Percentiles rank a stretch among this genome's conserved stretches.
These are phyloP conservation scores for Hygrophoropsis aurantiaca DNA, from an alignment of 768 basidiomycete genomes.

Conservation along the genomic window DNA sequence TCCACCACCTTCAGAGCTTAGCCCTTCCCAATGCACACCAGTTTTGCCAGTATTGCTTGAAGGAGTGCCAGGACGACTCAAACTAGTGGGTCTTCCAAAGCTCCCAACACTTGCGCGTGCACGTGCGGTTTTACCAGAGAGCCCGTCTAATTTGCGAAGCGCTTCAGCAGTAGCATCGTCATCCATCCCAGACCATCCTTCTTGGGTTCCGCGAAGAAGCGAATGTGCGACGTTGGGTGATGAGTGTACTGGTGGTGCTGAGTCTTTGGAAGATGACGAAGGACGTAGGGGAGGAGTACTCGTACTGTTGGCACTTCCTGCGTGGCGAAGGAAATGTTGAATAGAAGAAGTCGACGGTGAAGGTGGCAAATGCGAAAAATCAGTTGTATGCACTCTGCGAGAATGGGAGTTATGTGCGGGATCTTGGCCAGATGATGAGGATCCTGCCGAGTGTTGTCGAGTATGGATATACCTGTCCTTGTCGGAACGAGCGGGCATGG, in stretches of 20 bases:
- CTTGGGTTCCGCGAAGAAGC: conserved; percentile 81
- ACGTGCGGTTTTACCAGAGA: conserved; percentile 73
- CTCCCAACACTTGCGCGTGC: conserved; percentile 77
- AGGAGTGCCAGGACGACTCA: conserved; percentile 76
- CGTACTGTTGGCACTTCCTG: conserved; percentile 40
- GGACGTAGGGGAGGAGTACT: conserved; percentile 34
- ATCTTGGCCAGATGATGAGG: conserved; percentile 58
- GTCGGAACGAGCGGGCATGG: conserved; percentile 20
- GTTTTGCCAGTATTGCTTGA: conserved; percentile 49
- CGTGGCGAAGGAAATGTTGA: conserved; percentile 73
- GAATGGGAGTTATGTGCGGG: conserved; percentile 43
- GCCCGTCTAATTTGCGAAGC: conserved; percentile 88
- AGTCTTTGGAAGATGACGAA: conserved; percentile 39
- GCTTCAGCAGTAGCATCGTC: conserved; percentile 90
- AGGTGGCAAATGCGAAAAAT: conserved; percentile 88
- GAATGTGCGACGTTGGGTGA: conserved; percentile 78
- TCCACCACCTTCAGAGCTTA: conserved; percentile 37
- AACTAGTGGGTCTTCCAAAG: conserved; percentile 61
- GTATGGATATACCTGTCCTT: conserved; percentile 47
- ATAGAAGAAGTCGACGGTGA: conserved; percentile 91
- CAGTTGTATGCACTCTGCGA: conserved; percentile 67
- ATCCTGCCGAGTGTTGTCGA: conserved; percentile 68
- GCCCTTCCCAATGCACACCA: conserved; percentile 75
- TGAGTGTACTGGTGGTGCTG: conserved; percentile 39
- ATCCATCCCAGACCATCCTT: conserved; percentile 86